Conservation (phyloP, 352 stramenopile genomes). For the Globisporangium mamillatum region DNA sequence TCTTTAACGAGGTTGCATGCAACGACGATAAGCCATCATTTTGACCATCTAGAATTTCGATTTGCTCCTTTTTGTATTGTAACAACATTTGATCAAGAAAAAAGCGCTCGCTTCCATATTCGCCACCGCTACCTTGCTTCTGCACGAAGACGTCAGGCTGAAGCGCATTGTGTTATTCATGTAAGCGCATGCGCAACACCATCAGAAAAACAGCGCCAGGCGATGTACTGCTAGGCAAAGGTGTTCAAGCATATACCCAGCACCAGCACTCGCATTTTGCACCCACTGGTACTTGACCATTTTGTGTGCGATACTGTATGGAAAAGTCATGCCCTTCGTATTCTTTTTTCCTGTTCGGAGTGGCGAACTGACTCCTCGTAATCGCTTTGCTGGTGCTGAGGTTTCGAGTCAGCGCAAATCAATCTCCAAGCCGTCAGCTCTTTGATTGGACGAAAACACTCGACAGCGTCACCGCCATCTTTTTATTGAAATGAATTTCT, state of each 20-base stretch:
- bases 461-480: background rate
- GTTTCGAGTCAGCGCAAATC: conserved; percentile 8
- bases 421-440: background rate
- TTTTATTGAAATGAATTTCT: background rate
- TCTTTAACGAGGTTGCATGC: background rate
- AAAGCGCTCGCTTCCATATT: background rate
- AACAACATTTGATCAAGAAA: background rate
- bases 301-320: background rate
- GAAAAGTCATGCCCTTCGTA: background rate
- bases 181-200: background rate
- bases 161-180: background rate
- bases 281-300: background rate
- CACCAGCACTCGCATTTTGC: background rate
- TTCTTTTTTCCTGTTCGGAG: background rate
- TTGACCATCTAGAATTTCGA: background rate
- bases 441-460: background rate
- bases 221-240: background rate
- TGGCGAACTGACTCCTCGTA: conserved; percentile 3
- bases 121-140: background rate
- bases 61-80: background rate
- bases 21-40: background rate
- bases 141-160: background rate
- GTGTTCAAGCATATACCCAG: background rate
- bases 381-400: background rate
- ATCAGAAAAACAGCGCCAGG: background rate